These are phyloP conservation scores for Leptosphaerulina australis DNA, from an alignment of 2,329 filamentous ascomycete species.

Conservation along the genomic window DNA sequence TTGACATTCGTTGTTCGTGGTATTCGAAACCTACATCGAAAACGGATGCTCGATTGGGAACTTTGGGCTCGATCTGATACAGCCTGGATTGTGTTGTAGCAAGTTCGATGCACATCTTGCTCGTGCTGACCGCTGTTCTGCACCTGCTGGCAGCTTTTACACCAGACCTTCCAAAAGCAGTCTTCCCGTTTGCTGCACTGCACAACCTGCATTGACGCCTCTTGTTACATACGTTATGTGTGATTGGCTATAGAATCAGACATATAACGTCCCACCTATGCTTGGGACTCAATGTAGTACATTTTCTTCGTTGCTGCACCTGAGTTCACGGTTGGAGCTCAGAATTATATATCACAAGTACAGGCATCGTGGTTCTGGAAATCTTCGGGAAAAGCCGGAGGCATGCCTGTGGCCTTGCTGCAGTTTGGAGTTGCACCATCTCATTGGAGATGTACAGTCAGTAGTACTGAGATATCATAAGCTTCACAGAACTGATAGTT, in stretches of 20 bases:
- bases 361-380: neutral
- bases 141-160: constrained; percentile 3
- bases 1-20: too few relatives aligned
- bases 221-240: neutral
- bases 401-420: neutral
- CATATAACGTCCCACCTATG: too few relatives aligned
- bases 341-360: too few relatives aligned
- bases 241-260: too few relatives aligned
- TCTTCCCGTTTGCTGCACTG: neutral
- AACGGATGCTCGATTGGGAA: neutral
- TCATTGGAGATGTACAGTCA: too few relatives aligned
- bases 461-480: neutral
- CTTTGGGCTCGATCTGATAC: neutral
- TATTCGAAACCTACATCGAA: too few relatives aligned
- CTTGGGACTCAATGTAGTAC: too few relatives aligned
- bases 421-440: too few relatives aligned
- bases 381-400: constrained; percentile 6
- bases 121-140: constrained; percentile 17
- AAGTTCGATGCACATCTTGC: neutral
- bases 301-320: too few relatives aligned
- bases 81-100: neutral
- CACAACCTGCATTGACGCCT: neutral
- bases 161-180: constrained; percentile 2
- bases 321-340: too few relatives aligned
- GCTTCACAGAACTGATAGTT: neutral